A percentile compares a stretch with the other conserved stretches of the same genome.
These are phyloP conservation scores for Cryphonectria naterciae DNA, from an alignment of 2,329 filamentous ascomycete species.

Conservation along the genomic window DNA sequence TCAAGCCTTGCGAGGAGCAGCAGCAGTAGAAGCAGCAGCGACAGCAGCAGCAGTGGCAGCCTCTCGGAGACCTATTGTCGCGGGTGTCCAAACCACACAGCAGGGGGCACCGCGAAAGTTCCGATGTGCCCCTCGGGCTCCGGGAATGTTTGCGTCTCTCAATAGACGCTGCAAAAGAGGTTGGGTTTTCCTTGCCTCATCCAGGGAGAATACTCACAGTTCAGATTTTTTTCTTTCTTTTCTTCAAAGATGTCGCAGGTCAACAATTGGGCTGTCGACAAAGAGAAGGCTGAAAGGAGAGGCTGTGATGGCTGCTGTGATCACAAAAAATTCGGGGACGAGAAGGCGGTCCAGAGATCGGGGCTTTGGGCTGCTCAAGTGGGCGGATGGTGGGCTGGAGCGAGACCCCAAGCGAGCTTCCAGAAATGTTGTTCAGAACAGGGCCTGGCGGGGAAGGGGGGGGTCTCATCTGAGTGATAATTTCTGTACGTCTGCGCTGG, in stretches of 20 bases:
- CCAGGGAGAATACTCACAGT: conserved; percentile 19
- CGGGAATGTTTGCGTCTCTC: conserved; percentile 8
- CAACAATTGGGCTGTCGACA: conserved; percentile 11
- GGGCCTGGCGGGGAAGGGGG: conserved; percentile 1
- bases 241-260: conserved; percentile 3
- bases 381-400: conserved; percentile 24
- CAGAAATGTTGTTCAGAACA: conserved; percentile 25
- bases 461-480: neutral
- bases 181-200: neutral
- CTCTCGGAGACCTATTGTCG: conserved; percentile 13
- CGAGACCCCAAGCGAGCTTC: conserved; percentile 25
- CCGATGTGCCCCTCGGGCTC: conserved; percentile 17
- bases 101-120: conserved; percentile 17
- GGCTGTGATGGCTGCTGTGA: conserved; percentile 15
- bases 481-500: conserved; percentile 5
- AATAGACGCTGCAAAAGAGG: neutral
- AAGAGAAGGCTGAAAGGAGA: conserved; percentile 12
- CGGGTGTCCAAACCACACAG: neutral
- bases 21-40: conserved; percentile 9
- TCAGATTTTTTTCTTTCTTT: conserved; percentile 2
- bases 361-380: conserved; percentile 21
- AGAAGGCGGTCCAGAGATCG: conserved; percentile 21
- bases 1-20: conserved; percentile 7
- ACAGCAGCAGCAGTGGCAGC: neutral
- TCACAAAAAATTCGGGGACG: conserved; percentile 30